Conservation (phyloP, 2,329 filamentous ascomycete species). For the Xylariaceae sp. region DNA sequence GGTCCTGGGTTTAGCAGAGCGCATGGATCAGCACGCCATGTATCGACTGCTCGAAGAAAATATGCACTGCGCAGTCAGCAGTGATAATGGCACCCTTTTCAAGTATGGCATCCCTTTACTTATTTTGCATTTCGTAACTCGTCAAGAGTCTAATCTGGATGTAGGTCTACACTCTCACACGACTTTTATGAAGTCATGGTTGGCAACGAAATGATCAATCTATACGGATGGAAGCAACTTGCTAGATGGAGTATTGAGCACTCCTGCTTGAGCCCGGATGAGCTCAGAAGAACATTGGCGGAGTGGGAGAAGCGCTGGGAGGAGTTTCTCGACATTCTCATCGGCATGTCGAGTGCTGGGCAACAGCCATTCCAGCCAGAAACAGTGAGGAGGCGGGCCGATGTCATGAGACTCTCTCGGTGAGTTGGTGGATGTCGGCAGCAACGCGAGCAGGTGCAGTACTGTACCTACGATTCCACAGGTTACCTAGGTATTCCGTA, state of each 20-base stretch:
- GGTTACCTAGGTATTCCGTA: too few species aligned
- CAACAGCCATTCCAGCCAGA: background rate
- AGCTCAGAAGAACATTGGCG: slow-evolving; percentile 35
- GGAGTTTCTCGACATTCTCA: slow-evolving; percentile 43
- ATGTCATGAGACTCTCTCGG: slow-evolving; percentile 18
- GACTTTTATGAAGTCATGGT: slow-evolving; percentile 75
- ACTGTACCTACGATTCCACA: too few species aligned
- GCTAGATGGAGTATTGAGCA: slow-evolving; percentile 59
- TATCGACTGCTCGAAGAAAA: slow-evolving; percentile 66
- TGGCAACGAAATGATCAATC: slow-evolving; percentile 59
- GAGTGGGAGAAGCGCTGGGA: slow-evolving; percentile 55
- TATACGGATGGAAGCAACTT: slow-evolving; percentile 68
- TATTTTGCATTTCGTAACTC: too few species aligned
- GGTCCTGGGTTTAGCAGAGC: slow-evolving; percentile 62
- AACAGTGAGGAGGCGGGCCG: slow-evolving; percentile 37
- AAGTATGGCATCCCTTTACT: slow-evolving; percentile 37
- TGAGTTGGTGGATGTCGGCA: background rate
- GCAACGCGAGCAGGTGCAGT: too few species aligned
- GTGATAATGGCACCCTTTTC: slow-evolving; percentile 70
- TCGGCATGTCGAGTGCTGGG: background rate
- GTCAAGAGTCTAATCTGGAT: slow-evolving; percentile 7
- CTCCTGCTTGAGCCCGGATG: slow-evolving; percentile 45
- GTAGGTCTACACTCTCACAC: slow-evolving; percentile 63
- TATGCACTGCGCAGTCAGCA: slow-evolving; percentile 68
- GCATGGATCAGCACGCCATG: slow-evolving; percentile 60